Evolutionary conservation across 2,329 filamentous ascomycete species (phyloP), one percentile per base, ranked within the genome.

Genomic region (Berkeleyomyces basicola): DNA sequence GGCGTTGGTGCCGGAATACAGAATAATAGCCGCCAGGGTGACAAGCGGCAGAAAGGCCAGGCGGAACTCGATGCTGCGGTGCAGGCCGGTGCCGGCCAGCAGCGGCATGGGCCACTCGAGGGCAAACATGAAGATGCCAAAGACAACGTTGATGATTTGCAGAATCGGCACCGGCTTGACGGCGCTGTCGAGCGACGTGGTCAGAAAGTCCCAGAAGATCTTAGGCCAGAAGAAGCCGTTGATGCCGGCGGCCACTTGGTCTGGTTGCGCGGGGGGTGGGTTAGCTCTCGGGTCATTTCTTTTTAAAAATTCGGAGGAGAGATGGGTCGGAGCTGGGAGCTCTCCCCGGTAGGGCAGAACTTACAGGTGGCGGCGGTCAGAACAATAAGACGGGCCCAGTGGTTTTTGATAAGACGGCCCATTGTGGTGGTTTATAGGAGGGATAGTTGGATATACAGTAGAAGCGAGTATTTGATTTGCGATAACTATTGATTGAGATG

Each of bases 341-440:
- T 31, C 7, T 55, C 10, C 33, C 14, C n/a, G 49, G 23, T 23
- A 2, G 3, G 11, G 40, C 51, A 39, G 10, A 14, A 76, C 78
- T 66, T 83, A 90, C 87, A 91, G 63, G 78, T 74, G 67, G 89
- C 86, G 44, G 93, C 90, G 37, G 88, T 89, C 72, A 99, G 78
- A 74, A 95, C 82, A 71, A 99, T 93, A 70, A 99, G 85, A 66
- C 93, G 87, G 68, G 90, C 93, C 90, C 90, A 96, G 79, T 99
- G 93, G 78, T 97, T 97, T 82, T 99, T 99, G 78, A 99, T 97
- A 72, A 99, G 85, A 76, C 87, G 93, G 74, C 93, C 93, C 93
- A 99, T 99, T 66, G 68, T 77, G 73, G 9, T 60, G 49, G 5
- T 55, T 31, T 55, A 55, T n/a, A 10, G 23, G 61, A 33, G 62